Conservation (phyloP, 805 yeast species). For the Metschnikowia anglica region DNA sequence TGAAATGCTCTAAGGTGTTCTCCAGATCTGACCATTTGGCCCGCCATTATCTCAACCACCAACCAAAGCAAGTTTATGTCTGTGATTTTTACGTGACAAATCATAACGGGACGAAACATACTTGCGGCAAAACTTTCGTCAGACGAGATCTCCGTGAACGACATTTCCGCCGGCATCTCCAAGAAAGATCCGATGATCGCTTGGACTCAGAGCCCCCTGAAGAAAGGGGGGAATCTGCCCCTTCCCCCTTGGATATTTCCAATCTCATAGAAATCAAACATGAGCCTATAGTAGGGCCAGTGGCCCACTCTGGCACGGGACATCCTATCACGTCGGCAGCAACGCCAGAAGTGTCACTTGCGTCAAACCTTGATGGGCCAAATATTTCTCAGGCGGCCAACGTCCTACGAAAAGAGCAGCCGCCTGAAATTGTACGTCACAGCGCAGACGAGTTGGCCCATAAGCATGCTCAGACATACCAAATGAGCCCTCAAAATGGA, state of each 20-base stretch:
- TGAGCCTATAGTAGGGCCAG: background rate
- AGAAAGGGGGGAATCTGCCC: background rate
- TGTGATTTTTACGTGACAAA: slow-evolving; percentile 54
- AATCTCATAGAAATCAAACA: background rate
- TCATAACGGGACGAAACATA: slow-evolving; percentile 36
- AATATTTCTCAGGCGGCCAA: background rate
- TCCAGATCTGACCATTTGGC: slow-evolving; percentile 63
- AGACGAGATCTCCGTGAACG: slow-evolving; percentile 54
- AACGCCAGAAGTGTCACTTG: background rate
- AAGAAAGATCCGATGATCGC: slow-evolving; percentile 9
- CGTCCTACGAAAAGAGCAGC: background rate
- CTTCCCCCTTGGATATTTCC: slow-evolving; percentile 1
- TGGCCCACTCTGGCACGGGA: background rate
- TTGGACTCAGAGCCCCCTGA: slow-evolving; percentile 1
- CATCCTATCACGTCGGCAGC: background rate
- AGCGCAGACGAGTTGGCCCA: background rate
- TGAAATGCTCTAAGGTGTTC: slow-evolving; percentile 55
- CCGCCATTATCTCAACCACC: slow-evolving; percentile 62
- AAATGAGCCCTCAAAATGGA: background rate
- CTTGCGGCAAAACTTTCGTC: slow-evolving; percentile 62
- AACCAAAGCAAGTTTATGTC: slow-evolving; percentile 50
- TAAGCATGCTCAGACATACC: background rate
- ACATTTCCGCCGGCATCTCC: slow-evolving; percentile 26
- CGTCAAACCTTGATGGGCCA: background rate
- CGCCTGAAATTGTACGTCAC: too few species aligned